phyloP scores from a whole-genome alignment of 2,329 filamentous ascomycete species.

The Neonectria coccinea region DNA sequence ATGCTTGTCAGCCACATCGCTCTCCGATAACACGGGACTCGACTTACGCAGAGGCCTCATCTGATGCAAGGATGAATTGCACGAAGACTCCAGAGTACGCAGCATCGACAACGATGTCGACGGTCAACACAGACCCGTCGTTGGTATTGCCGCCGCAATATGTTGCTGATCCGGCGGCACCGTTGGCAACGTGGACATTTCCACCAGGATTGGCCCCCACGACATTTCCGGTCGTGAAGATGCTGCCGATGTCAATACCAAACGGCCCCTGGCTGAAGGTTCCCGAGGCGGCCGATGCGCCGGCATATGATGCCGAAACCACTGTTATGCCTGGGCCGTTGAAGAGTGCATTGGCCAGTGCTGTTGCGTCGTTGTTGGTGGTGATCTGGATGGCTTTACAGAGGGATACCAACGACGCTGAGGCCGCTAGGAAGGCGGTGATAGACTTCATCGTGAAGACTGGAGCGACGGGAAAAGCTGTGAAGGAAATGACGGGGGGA shows the following conservation, averaged over 20 bases:
- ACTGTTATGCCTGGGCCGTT: conserved; percentile 17
- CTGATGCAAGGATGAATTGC: conserved; percentile 30
- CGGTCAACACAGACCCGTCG: conserved; percentile 24
- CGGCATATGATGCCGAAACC: conserved; percentile 7
- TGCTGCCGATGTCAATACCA: conserved; percentile 24
- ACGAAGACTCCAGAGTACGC: conserved; percentile 16
- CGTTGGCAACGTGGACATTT: conserved; percentile 24
- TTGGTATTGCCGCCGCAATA: conserved; percentile 16
- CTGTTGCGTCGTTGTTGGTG: neutral
- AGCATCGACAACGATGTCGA: neutral
- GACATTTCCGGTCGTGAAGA: conserved; percentile 28
- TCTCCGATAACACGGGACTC: neutral
- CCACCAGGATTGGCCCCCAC: conserved; percentile 17
- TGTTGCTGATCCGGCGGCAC: conserved; percentile 8
- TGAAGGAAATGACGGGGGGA: no score
- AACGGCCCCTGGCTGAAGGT: conserved; percentile 27
- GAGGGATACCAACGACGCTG: neutral
- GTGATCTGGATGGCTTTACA: conserved; percentile 13
- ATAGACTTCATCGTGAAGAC: no score
- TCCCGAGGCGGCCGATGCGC: conserved; percentile 11
- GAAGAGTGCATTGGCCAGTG: conserved; percentile 25
- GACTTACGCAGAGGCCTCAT: conserved; percentile 26
- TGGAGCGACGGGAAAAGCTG: no score
- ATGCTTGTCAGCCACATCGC: neutral
- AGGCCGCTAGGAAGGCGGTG: no score